Evolutionary conservation across 202 grass and related monocot genomes (phyloP), one percentile per base, ranked within the genome.

Genomic region (Setaria italica): DNA sequence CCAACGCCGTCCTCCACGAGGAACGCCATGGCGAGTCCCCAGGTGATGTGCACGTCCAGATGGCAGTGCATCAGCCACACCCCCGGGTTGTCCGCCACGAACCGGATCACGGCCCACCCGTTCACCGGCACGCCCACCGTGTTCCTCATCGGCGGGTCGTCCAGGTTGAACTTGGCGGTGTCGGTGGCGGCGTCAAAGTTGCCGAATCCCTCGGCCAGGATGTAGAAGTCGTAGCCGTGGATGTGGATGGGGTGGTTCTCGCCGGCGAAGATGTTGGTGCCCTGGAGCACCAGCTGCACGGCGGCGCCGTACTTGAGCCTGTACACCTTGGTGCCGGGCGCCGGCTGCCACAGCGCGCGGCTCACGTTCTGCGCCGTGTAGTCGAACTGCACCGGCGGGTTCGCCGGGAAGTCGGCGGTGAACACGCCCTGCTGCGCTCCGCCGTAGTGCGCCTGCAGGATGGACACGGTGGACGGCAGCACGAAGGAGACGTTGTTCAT

Each of bases 241-340:
- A 95, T 55, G 86, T 98, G 95, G 81, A 98, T 95, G 11, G 95
- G 95, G 80, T 98, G 95, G 74, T 94, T 93, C 91, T 98, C 95
- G 0, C 63, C 95, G 2, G 91, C 89, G 46, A 98, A 84, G 75
- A 98, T 89, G 84, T 89, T 95, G 74, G 95, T 97, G 41, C 95
- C 95, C 77, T 95, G 95, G 16, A 95, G 84, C 57, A 95, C 93
- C 51, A 98, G 3, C 82, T 98, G 95, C 80, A 98, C 95, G 34
- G 75, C 86, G 0, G 91, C 65, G 10, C 92, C 91, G 46, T 89
- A 98, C 90, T 79, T 93, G 63, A 98, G 83, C 78, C 69, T 89
- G 89, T 95, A 95, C 39, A 93, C 7, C 88, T 84, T 93, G 11
- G 95, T 98, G 8, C 82, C 95, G 0, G 57, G 60, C 67, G 81